Conservation (phyloP, 768 basidiomycete genomes). For the Suillus paluster region DNA sequence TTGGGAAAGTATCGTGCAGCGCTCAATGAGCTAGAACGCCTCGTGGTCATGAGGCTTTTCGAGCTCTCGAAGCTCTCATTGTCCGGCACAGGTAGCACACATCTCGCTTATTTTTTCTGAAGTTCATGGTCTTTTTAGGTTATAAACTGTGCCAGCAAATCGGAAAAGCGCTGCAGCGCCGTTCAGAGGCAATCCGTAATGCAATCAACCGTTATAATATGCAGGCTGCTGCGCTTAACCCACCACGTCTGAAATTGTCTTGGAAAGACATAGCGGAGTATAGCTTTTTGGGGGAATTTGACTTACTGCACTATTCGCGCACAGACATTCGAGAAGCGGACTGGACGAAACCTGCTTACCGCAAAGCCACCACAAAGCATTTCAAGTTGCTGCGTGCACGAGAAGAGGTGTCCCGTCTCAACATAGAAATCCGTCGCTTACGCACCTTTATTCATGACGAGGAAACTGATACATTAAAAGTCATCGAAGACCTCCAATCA, state of each 20-base stretch:
- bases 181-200: conserved; percentile 30
- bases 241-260: conserved; percentile 17
- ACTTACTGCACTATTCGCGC: not conserved
- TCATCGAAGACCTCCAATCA: not conserved
- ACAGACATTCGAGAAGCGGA: not conserved
- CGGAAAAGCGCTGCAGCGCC: conserved; percentile 28
- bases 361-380: conserved; percentile 4
- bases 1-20: conserved; percentile 5
- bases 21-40: conserved; percentile 32
- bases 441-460: too few species aligned
- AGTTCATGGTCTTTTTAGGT: conserved; percentile 16
- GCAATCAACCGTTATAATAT: conserved; percentile 32
- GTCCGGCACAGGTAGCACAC: conserved; percentile 13
- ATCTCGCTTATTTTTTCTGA: too few species aligned
- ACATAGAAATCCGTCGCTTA: conserved; percentile 11
- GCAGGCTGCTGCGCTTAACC: conserved; percentile 21
- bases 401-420: conserved; percentile 12
- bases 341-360: conserved; percentile 10
- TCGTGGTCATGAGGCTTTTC: conserved; percentile 35
- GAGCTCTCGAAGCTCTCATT: conserved; percentile 31
- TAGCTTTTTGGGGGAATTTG: conserved; percentile 20
- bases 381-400: conserved; percentile 13
- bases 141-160: conserved; percentile 39
- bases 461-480: not conserved
- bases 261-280: conserved; percentile 22